Evolutionary conservation across 768 basidiomycete species (phyloP).

Genomic region (Termitomyces sp.): DNA sequence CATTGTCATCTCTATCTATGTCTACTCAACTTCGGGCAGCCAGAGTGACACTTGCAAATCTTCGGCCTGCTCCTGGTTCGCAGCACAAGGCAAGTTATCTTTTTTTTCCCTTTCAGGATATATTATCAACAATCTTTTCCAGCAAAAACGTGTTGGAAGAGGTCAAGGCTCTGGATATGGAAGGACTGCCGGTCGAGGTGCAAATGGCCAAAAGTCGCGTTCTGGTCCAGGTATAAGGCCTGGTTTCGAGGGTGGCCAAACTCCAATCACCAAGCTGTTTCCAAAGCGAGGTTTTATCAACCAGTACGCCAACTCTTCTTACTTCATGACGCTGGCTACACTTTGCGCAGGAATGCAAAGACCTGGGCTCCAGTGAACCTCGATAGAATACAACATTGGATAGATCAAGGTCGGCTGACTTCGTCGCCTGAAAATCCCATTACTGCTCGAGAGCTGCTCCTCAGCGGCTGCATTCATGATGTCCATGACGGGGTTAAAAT

Average conservation of each 20-base stretch:
- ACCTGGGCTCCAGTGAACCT: constrained; percentile 82
- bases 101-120: background rate
- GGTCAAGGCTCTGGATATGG: constrained; percentile 91
- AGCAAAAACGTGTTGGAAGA: constrained; percentile 95
- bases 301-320: constrained; percentile 48
- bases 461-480: constrained; percentile 84
- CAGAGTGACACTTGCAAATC: constrained; percentile 61
- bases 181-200: constrained; percentile 88
- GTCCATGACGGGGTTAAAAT: constrained; percentile 91
- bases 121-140: constrained; percentile 6
- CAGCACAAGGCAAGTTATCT: constrained; percentile 49
- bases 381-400: constrained; percentile 86
- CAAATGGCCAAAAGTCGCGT: constrained; percentile 94
- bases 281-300: constrained; percentile 96
- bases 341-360: constrained; percentile 54
- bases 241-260: constrained; percentile 96
- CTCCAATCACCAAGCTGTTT: constrained; percentile 83
- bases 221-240: constrained; percentile 79
- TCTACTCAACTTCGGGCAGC: constrained; percentile 29
- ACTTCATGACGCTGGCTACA: background rate
- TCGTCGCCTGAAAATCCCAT: constrained; percentile 81
- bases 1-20: constrained; percentile 22
- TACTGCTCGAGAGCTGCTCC: constrained; percentile 78
- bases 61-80: constrained; percentile 66
- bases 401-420: constrained; percentile 75